A percentile compares a stretch with the other conserved stretches of the same genome.
phyloP scores from a whole-genome alignment of 805 yeast species.

The Yarrowia yakushimensis region DNA sequence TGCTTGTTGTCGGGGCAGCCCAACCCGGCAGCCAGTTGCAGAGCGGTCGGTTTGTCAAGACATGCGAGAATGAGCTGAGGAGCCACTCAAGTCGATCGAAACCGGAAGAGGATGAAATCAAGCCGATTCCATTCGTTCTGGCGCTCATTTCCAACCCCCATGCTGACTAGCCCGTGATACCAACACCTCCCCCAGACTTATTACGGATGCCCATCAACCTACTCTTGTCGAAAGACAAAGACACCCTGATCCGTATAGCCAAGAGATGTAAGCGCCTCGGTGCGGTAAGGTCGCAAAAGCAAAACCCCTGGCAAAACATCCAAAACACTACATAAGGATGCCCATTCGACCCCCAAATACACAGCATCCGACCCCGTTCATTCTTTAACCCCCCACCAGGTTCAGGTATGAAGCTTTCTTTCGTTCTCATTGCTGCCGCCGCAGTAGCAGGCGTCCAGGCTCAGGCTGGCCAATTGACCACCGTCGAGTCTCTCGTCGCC shows the following conservation, averaged over 20 bases:
- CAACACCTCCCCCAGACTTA: background rate
- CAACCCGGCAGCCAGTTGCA: background rate
- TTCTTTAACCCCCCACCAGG: background rate
- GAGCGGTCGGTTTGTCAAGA: too few species aligned
- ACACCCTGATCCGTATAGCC: background rate
- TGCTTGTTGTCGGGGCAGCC: background rate
- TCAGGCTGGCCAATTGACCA: slow-evolving; percentile 3
- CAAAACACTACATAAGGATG: background rate
- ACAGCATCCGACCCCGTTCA: background rate
- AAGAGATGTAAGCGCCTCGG: background rate
- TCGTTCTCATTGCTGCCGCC: slow-evolving; percentile 12
- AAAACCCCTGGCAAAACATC: background rate
- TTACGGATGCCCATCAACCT: background rate
- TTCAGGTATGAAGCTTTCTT: slow-evolving; percentile 4
- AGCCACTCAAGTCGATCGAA: too few species aligned
- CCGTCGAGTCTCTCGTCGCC: background rate
- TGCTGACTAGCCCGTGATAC: background rate
- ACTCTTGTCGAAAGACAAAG: background rate
- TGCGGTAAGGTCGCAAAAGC: background rate
- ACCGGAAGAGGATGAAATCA: too few species aligned
- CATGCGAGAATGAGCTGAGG: too few species aligned
- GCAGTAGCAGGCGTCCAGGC: slow-evolving; percentile 16
- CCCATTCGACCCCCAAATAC: background rate
- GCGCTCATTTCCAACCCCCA: too few species aligned
- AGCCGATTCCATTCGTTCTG: too few species aligned